Evolutionary conservation across 441 rosid species (phyloP).

Genomic region (Macaranga tanarius): DNA sequence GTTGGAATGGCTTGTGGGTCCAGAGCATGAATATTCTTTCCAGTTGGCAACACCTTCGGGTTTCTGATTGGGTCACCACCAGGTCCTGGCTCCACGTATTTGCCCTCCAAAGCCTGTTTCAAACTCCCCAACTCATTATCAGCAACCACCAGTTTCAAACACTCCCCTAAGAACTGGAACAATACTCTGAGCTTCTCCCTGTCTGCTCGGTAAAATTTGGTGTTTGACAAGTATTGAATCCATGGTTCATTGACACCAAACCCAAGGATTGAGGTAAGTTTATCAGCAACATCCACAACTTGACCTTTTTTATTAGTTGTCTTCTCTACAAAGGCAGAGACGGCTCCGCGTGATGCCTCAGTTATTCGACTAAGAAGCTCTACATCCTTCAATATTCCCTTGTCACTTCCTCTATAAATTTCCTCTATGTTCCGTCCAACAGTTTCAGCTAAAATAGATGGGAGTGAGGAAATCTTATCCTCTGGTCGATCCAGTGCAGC

Average conservation of each 20-base stretch:
- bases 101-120: slow-evolving; percentile 95
- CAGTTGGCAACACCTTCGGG: slow-evolving; percentile 96
- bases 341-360: slow-evolving; percentile 90
- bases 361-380: slow-evolving; percentile 97
- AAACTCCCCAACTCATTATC: slow-evolving; percentile 94
- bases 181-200: slow-evolving; percentile 73
- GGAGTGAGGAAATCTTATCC: slow-evolving; percentile 71
- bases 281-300: slow-evolving; percentile 76
- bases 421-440: slow-evolving; percentile 90
- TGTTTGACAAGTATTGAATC: slow-evolving; percentile 82
- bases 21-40: slow-evolving; percentile 96
- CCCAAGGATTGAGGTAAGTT: slow-evolving; percentile 77
- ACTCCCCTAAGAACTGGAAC: slow-evolving; percentile 83
- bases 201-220: slow-evolving; percentile 87
- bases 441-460: slow-evolving; percentile 77
- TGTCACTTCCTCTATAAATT: slow-evolving; percentile 78
- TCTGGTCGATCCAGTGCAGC: slow-evolving; percentile 94
- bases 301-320: slow-evolving; percentile 89
- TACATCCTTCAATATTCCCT: slow-evolving; percentile 87
- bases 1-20: slow-evolving; percentile 99
- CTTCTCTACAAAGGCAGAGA: slow-evolving; percentile 69
- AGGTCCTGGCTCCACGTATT: slow-evolving; percentile 95
- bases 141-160: slow-evolving; percentile 82
- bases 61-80: slow-evolving; percentile 98
- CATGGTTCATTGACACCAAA: slow-evolving; percentile 98